Conservation (phyloP, 306 rosid genomes). For the Vigna angularis region DNA sequence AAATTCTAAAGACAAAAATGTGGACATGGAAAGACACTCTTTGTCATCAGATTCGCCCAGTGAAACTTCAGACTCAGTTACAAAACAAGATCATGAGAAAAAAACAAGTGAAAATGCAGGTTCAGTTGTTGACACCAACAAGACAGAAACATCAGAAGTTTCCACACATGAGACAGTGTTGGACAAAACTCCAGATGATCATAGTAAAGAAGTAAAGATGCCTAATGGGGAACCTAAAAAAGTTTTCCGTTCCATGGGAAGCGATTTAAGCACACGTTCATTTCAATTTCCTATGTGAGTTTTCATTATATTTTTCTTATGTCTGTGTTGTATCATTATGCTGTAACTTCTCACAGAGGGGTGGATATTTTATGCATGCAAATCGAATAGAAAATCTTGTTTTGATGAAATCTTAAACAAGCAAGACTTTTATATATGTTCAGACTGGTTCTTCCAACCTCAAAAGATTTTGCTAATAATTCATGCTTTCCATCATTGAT, state of each 20-base stretch:
- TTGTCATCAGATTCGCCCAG: conserved; percentile 30
- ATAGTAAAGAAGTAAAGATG: neutral
- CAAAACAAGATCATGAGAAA: neutral
- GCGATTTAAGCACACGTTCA: conserved; percentile 52
- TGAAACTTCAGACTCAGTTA: neutral
- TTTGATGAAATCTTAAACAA: conserved; percentile 7
- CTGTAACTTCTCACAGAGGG: neutral
- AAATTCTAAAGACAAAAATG: conserved; percentile 7
- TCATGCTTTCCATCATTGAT: neutral
- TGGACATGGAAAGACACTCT: conserved; percentile 22
- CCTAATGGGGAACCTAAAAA: conserved; percentile 14
- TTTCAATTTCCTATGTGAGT: conserved; percentile 75
- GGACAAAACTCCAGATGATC: conserved; percentile 22
- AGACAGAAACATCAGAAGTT: conserved; percentile 3
- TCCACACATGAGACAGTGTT: neutral
- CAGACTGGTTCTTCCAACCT: neutral
- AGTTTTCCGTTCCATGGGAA: conserved; percentile 41
- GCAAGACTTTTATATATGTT: neutral
- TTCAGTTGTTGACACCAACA: neutral
- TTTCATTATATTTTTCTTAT: conserved; percentile 1
- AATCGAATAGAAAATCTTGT: conserved; percentile 5
- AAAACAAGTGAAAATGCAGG: neutral
- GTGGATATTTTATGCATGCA: conserved; percentile 4
- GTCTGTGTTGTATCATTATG: conserved; percentile 16
- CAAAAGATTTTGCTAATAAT: neutral